phyloP scores from a whole-genome alignment of 768 basidiomycete genomes.

The Tylopilus balloui region DNA sequence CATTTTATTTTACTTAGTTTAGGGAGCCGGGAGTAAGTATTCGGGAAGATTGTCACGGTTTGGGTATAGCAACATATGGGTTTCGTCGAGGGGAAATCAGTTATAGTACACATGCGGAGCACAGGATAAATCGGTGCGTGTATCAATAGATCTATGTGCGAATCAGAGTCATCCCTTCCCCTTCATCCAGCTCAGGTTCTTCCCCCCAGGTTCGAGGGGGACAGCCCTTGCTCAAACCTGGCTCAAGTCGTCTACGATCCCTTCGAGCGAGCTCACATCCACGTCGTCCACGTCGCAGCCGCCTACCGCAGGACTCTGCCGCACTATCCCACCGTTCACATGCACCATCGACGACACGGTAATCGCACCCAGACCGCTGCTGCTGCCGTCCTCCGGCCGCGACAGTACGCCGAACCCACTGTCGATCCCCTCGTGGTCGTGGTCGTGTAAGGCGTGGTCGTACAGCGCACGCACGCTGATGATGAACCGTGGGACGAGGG shows the following conservation, averaged over 20 bases:
- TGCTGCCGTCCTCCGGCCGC: neutral
- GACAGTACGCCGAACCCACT: neutral
- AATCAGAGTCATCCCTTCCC: no score
- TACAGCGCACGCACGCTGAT: constrained; percentile 1
- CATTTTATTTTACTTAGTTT: constrained; percentile 2
- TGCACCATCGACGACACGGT: neutral
- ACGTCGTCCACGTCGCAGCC: neutral
- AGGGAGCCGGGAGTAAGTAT: neutral
- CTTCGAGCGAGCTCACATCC: neutral
- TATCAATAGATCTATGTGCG: no score
- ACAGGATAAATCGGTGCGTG: no score
- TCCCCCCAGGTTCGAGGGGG: neutral
- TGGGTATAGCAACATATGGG: no score
- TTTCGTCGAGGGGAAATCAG: no score
- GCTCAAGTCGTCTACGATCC: neutral
- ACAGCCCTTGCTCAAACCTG: neutral
- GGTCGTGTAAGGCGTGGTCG: neutral
- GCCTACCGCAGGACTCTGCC: neutral
- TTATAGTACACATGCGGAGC: no score
- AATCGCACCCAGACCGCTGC: neutral
- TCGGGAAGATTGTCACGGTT: no score
- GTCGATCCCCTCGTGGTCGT: neutral
- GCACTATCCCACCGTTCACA: neutral
- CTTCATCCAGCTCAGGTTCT: neutral
- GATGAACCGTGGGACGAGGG: constrained; percentile 5